Evolutionary conservation across 1,139 yeast genomes (phyloP).

Genomic region (Komagataea norvegica): DNA sequence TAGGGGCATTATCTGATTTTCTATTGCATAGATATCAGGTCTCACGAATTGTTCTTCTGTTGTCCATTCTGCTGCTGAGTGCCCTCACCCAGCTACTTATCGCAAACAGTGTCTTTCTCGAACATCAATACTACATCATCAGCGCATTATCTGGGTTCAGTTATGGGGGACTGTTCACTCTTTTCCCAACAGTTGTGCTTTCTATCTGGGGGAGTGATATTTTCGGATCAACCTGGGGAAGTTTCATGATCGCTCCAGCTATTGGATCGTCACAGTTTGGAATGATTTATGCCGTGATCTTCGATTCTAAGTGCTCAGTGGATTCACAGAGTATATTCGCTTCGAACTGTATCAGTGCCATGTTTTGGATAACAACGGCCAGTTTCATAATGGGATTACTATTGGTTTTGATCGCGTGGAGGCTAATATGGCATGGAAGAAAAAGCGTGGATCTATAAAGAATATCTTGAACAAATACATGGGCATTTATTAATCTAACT

Average conservation of each 20-base stretch:
- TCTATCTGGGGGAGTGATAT: conserved; percentile 86
- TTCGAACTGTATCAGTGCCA: conserved; percentile 17
- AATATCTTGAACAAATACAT: not conserved
- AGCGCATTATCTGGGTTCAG: conserved; percentile 61
- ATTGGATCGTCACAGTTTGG: conserved; percentile 74
- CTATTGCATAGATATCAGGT: conserved; percentile 31
- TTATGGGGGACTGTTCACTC: conserved; percentile 82
- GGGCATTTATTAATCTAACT: not conserved
- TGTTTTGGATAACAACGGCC: conserved; percentile 21
- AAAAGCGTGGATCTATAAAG: conserved; percentile 3
- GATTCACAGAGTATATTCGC: not conserved
- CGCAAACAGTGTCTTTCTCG: conserved; percentile 15
- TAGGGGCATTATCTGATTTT: conserved; percentile 67
- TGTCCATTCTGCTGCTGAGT: conserved; percentile 40
- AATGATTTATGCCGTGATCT: conserved; percentile 61
- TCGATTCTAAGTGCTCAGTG: conserved; percentile 39
- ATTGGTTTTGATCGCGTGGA: conserved; percentile 23
- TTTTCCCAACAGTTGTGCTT: conserved; percentile 79
- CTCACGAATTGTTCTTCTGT: conserved; percentile 42
- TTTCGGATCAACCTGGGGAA: conserved; percentile 92
- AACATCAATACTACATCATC: conserved; percentile 32
- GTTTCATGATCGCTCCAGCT: conserved; percentile 89
- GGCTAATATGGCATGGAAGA: conserved; percentile 21
- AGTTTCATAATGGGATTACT: conserved; percentile 18
- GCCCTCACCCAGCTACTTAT: conserved; percentile 37